Evolutionary conservation across 192 early-diverging fungal genomes (phyloP), one percentile per base, ranked within the genome.

Genomic region (Podila minutissima): DNA sequence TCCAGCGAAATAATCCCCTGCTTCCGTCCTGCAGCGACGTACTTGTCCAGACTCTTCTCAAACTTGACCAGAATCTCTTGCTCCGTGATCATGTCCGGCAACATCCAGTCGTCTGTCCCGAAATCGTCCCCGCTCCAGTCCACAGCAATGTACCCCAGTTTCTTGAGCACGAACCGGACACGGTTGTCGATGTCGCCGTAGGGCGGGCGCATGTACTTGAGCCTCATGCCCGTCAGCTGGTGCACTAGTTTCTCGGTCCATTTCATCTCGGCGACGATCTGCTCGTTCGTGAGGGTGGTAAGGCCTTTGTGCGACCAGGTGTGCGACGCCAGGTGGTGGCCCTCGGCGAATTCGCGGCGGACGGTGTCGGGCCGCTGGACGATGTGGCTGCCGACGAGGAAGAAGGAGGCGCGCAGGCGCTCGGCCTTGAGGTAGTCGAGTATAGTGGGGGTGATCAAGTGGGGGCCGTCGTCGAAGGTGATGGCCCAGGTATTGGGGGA

Each of bases 171-270:
- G 62, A 72, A 75, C 33, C 92, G 87, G 20, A 93, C 86, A 62
- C 92, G 88, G 71, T 94, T 89, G 67, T 93, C 92, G 31, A 91
- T 73, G 62, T 94, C 91, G 19, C 86, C 86, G 69, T 67, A 89
- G 3, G 90, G 90, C 1, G 90, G 85, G 69, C 91, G 82, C 67
- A 86, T 87, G 64, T 79, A 87, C 35, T 67, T 69, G 20, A 89
- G 90, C 31, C 82, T 57, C 22, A 82, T 51, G 35, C 89, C 89
- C 57, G 83, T 84, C 2, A 64, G 71, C 33, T 73, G 51, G 41
- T 87, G 82, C 53, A 92, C 84, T 7, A 74, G 74, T 59, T 83
- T 83, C 60, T 90, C 88, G 37, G 86, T 81, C 62, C 82, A 87
- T 59, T 90, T 72, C 19, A 91, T 66, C 67, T 92, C 90, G 46